phyloP scores from a whole-genome alignment of 2,329 filamentous ascomycete genomes.

The Fusarium udum region DNA sequence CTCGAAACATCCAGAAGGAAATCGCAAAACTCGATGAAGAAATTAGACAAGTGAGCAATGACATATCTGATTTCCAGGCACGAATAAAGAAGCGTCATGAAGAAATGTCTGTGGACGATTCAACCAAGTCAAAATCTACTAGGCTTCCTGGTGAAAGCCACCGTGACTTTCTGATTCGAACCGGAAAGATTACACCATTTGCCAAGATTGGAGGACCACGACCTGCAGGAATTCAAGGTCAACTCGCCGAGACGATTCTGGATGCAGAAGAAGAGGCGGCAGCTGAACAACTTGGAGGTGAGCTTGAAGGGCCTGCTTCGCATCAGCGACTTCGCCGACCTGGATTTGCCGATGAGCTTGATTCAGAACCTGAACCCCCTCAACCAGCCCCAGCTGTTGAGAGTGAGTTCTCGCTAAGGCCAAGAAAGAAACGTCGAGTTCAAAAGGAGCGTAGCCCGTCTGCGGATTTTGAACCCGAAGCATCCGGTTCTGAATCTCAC shows the following conservation, averaged over 20 bases:
- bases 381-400: constrained; percentile 46
- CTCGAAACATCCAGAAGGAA: constrained; percentile 69
- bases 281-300: constrained; percentile 52
- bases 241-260: constrained; percentile 78
- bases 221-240: constrained; percentile 69
- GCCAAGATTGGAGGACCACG: constrained; percentile 77
- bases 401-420: constrained; percentile 66
- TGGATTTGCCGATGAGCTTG: constrained; percentile 65
- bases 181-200: constrained; percentile 97
- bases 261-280: constrained; percentile 81
- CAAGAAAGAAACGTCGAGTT: constrained; percentile 64
- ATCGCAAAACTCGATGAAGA: constrained; percentile 73
- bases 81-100: constrained; percentile 81
- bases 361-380: constrained; percentile 26
- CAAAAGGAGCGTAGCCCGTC: constrained; percentile 51
- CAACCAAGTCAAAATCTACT: constrained; percentile 59
- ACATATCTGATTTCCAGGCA: constrained; percentile 81
- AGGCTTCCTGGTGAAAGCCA: constrained; percentile 82
- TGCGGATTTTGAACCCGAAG: constrained; percentile 57
- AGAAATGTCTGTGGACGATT: constrained; percentile 56
- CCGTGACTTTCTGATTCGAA: constrained; percentile 90
- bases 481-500: constrained; percentile 47
- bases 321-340: constrained; percentile 79
- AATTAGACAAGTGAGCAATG: constrained; percentile 71
- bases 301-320: constrained; percentile 63